A percentile compares a stretch with the other conserved stretches of the same genome.
These are phyloP conservation scores for Aspergillus thermomutatus DNA, from an alignment of 2,329 filamentous ascomycete species.

Conservation along the genomic window DNA sequence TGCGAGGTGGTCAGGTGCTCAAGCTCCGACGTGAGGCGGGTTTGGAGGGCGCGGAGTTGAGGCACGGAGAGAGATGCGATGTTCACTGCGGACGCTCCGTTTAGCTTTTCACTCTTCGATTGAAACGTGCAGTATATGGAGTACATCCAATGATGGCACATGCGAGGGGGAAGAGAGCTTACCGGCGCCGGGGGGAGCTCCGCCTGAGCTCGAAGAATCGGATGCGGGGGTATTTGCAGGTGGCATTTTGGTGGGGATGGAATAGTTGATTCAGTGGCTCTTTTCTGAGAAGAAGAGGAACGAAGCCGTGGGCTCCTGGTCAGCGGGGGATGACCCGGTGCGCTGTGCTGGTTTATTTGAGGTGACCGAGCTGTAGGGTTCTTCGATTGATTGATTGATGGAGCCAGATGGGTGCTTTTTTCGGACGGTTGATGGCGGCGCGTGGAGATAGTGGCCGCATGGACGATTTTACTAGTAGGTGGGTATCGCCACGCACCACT, in stretches of 20 bases:
- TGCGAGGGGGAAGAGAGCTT: not conserved
- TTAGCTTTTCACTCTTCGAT: not conserved
- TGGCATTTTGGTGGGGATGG: conserved; percentile 19
- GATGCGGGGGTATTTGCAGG: conserved; percentile 26
- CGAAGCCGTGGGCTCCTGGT: not conserved
- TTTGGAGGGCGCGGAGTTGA: conserved; percentile 88
- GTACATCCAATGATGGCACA: not conserved
- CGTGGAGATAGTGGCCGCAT: conserved; percentile 5
- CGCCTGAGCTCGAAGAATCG: conserved; percentile 20
- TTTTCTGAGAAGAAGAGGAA: not conserved
- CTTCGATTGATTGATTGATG: not conserved
- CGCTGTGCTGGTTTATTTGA: not conserved
- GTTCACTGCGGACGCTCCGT: conserved; percentile 46
- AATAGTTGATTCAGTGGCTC: not conserved
- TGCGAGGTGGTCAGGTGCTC: conserved; percentile 91
- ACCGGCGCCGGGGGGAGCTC: conserved; percentile 29
- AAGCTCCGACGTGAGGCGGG: conserved; percentile 92
- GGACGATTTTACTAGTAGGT: not conserved
- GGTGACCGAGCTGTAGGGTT: not conserved
- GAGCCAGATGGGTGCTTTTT: conserved; percentile 2
- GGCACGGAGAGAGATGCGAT: conserved; percentile 75
- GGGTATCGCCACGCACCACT: conserved; percentile 3
- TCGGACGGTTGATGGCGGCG: not conserved
- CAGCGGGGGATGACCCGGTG: not conserved
- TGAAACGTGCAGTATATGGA: not conserved